These are phyloP conservation scores for Suillus weaverae DNA, from an alignment of 768 basidiomycete species.

Conservation along the genomic window DNA sequence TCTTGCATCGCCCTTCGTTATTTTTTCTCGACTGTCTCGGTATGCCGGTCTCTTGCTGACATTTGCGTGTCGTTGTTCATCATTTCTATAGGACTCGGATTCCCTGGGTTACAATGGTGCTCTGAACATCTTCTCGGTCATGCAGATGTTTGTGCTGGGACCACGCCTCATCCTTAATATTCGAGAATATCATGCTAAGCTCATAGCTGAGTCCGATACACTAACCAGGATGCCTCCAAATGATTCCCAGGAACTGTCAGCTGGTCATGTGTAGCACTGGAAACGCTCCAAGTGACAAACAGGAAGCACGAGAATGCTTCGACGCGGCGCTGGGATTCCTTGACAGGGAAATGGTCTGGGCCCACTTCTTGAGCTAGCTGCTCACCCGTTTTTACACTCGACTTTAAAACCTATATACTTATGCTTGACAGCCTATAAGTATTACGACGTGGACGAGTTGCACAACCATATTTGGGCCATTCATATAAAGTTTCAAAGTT, in stretches of 20 bases:
- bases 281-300: not conserved
- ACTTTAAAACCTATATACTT: not conserved
- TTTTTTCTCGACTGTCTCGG: not conserved
- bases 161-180: not conserved
- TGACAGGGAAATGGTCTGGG: not conserved
- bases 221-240: not conserved
- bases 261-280: not conserved
- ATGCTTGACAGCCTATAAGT: not conserved
- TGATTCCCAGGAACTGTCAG: not conserved
- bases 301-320: not conserved
- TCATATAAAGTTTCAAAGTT: too few species aligned
- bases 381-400: not conserved
- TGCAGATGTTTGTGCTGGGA: conserved; percentile 1
- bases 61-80: not conserved
- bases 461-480: not conserved
- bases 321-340: not conserved
- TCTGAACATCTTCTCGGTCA: not conserved
- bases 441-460: not conserved
- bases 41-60: not conserved
- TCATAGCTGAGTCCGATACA: not conserved
- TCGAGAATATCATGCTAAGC: not conserved
- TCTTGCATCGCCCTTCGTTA: not conserved
- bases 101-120: not conserved
- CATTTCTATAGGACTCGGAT: not conserved
- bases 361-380: not conserved